These are phyloP conservation scores for Wickerhamiella spandovensis DNA, from an alignment of 805 yeast species.

Conservation along the genomic window DNA sequence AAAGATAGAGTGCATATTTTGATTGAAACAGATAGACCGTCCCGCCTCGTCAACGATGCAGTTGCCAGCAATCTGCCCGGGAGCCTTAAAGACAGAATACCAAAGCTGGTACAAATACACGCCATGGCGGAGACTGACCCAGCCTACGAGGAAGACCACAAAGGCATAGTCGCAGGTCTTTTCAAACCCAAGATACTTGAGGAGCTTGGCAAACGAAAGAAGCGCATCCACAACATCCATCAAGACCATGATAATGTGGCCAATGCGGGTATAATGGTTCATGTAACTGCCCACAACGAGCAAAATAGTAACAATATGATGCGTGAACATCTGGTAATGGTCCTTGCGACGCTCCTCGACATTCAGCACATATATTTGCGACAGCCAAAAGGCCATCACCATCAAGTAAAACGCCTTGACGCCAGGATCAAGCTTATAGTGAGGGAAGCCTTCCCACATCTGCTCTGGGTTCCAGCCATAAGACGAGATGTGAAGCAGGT, in stretches of 20 bases:
- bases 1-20: conserved; percentile 29
- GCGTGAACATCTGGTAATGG: conserved; percentile 73
- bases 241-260: conserved; percentile 59
- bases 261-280: conserved; percentile 60
- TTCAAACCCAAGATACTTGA: conserved; percentile 55
- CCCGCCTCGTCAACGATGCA: conserved; percentile 20
- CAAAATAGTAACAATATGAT: conserved; percentile 67
- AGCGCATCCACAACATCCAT: conserved; percentile 78
- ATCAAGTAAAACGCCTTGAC: conserved; percentile 60
- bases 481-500: conserved; percentile 41
- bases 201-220: conserved; percentile 58
- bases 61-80: conserved; percentile 23
- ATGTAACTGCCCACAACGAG: conserved; percentile 60
- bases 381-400: conserved; percentile 67
- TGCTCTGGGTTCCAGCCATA: conserved; percentile 46
- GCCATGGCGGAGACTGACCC: conserved; percentile 66
- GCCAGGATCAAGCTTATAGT: conserved; percentile 36
- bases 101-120: conserved; percentile 53
- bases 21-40: conserved; percentile 22
- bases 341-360: conserved; percentile 74
- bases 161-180: conserved; percentile 56
- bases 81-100: conserved; percentile 40
- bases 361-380: conserved; percentile 63
- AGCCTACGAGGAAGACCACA: conserved; percentile 46
- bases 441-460: conserved; percentile 64